Evolutionary conservation across 2,329 filamentous ascomycete genomes (phyloP), one percentile per base, ranked within the genome.

Genomic region (Ophiocordyceps camponoti-floridani): DNA sequence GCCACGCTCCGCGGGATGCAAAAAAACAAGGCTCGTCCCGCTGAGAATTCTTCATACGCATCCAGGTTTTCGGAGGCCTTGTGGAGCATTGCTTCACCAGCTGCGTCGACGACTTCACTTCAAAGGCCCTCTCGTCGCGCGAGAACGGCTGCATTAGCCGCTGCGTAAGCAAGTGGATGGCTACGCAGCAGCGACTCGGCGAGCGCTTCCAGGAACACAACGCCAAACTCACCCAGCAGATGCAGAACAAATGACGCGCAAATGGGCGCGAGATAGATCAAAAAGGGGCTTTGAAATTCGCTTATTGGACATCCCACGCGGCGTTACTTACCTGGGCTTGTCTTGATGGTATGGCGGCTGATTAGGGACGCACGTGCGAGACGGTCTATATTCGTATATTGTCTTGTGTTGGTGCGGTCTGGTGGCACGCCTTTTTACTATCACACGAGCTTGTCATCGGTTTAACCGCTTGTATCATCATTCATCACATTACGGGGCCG

Each of bases 21-120:
- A 42, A 43, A 42, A 43, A 23, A 3, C 7, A 30, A 30, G 28
- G 28, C 9, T 30, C 28, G 3, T 9, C 28, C 12, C 28, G 28
- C 28, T 30, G 28, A 30, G 12, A 30, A 9, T 12, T 12, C 28
- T 30, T 23, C 23, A 23, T 7, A 12, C 28, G 9, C 14, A 10
- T 38, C 4, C 18, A 62, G 62, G 62, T 62, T 26, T 65, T 61
- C 45, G 58, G 58, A 45, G 56, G 58, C 46, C 54, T 60, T 33
- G 82, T 87, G 56, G 81, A 86, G 63, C 76, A 81, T 67, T 98
- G 91, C 77, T 98, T 98, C 75, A 81, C 85, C 62, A 82, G 91
- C 66, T 98, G 91, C 73, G 78, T 98, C 67, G 89, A 88, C 66
- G 88, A 96, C 73, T 98, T 98, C 76, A 94, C 88, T 58, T 94